A percentile compares a stretch with the other conserved stretches of the same genome.
Evolutionary conservation across 305 asterid species (phyloP).

Genomic region (Fraxinus greggii): DNA sequence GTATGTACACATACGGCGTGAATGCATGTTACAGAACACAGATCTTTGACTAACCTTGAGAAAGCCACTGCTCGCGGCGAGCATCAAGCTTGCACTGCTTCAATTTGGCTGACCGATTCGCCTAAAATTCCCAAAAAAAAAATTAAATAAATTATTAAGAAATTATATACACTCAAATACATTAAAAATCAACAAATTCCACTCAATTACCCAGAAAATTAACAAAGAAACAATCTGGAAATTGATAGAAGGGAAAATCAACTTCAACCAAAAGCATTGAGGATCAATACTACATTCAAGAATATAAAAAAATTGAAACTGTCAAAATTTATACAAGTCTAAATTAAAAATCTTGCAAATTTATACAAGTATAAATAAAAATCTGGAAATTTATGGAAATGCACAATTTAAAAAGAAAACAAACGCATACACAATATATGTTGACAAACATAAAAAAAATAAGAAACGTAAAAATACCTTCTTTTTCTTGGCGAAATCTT

Average conservation of each 20-base stretch:
- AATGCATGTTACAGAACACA: neutral
- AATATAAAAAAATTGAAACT: neutral
- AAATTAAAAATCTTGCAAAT: neutral
- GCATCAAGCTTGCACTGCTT: slow-evolving; percentile 89
- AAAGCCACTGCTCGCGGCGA: slow-evolving; percentile 90
- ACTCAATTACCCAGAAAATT: neutral
- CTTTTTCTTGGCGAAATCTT: slow-evolving; percentile 51
- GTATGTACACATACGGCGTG: neutral
- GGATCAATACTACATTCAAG: neutral
- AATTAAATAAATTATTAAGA: no score
- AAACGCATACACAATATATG: neutral
- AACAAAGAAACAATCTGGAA: neutral
- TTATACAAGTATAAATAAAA: neutral
- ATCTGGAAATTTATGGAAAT: neutral
- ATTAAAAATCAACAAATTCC: neutral
- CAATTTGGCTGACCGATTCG: slow-evolving; percentile 73
- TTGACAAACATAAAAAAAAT: neutral
- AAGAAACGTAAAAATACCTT: slow-evolving; percentile 33
- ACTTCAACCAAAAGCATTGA: neutral
- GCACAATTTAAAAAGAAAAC: neutral
- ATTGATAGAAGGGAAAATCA: neutral
- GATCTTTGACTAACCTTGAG: slow-evolving; percentile 59
- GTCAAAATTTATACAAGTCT: neutral
- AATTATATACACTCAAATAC: neutral
- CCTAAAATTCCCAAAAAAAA: slow-evolving; percentile 36